Percentiles rank a stretch among this genome's conserved stretches.
phyloP scores from a whole-genome alignment of 2,329 filamentous ascomycete species.

The Eutypella sp. region DNA sequence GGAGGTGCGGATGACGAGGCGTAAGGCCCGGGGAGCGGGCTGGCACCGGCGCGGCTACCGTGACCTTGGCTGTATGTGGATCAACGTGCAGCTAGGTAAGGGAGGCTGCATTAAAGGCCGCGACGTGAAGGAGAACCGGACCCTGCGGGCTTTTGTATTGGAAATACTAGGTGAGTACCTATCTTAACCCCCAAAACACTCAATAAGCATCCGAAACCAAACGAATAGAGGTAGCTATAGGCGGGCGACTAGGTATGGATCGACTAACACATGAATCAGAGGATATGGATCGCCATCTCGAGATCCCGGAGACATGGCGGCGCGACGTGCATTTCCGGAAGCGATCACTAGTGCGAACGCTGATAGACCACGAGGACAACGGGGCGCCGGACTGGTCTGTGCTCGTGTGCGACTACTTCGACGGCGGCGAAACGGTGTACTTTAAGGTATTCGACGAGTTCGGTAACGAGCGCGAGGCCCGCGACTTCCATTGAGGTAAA shows the following conservation, averaged over 20 bases:
- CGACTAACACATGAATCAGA: background rate
- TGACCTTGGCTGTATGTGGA: slow-evolving; percentile 13
- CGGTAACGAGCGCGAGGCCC: no score
- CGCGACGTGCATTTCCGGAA: slow-evolving; percentile 12
- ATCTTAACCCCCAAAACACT: no score
- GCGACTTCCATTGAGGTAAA: no score
- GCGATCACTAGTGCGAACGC: slow-evolving; percentile 10
- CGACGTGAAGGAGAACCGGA: slow-evolving; percentile 11
- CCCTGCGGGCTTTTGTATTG: slow-evolving; percentile 7
- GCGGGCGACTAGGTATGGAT: no score
- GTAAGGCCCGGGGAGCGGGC: slow-evolving; percentile 6
- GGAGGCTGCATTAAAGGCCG: slow-evolving; percentile 8
- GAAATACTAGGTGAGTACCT: slow-evolving; percentile 3
- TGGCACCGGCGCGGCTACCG: slow-evolving; percentile 16
- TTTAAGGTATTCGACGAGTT: slow-evolving; percentile 10
- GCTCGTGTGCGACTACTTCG: slow-evolving; percentile 14
- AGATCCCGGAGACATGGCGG: slow-evolving; percentile 6
- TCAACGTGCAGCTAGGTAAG: slow-evolving; percentile 15
- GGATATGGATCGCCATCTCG: background rate
- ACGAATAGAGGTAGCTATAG: background rate
- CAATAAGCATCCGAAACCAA: no score
- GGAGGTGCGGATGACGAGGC: background rate
- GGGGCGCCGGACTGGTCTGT: slow-evolving; percentile 6
- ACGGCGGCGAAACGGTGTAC: slow-evolving; percentile 15
- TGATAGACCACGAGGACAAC: slow-evolving; percentile 9